Evolutionary conservation across 768 basidiomycete genomes (phyloP).

Genomic region (Dioszegia aurantiaca): DNA sequence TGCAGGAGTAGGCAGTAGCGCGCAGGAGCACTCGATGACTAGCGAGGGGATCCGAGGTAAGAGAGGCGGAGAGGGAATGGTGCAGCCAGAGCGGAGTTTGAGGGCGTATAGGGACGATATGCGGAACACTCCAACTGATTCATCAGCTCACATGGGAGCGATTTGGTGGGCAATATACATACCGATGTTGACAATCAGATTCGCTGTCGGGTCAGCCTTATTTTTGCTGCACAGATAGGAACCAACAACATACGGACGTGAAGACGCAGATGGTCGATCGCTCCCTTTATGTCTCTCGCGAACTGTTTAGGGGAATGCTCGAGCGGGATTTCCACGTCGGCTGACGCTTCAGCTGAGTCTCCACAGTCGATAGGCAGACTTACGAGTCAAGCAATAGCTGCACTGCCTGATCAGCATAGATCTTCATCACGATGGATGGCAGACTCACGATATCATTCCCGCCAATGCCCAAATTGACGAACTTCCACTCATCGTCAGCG

Average conservation of each 20-base stretch:
- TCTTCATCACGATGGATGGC: not conserved
- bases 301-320: conserved; percentile 39
- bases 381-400: conserved; percentile 45
- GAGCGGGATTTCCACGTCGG: conserved; percentile 26
- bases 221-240: too few species aligned
- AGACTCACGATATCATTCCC: conserved; percentile 47
- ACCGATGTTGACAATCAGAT: conserved; percentile 45
- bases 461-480: conserved; percentile 46
- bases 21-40: conserved; percentile 45
- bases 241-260: conserved; percentile 33
- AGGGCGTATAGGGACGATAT: conserved; percentile 45
- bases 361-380: not conserved
- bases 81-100: conserved; percentile 25
- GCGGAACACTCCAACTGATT: conserved; percentile 39
- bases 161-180: not conserved
- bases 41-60: conserved; percentile 30
- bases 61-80: conserved; percentile 27
- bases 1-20: conserved; percentile 40
- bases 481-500: conserved; percentile 40
- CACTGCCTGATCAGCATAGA: conserved; percentile 25
- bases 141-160: not conserved
- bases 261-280: conserved; percentile 33
- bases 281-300: conserved; percentile 32
- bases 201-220: conserved; percentile 21
- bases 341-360: conserved; percentile 9